Percentiles rank a stretch among this genome's conserved stretches.
These are phyloP conservation scores for Coemansia aciculifera DNA, from an alignment of 192 early-diverging fungal genomes.

Conservation along the genomic window DNA sequence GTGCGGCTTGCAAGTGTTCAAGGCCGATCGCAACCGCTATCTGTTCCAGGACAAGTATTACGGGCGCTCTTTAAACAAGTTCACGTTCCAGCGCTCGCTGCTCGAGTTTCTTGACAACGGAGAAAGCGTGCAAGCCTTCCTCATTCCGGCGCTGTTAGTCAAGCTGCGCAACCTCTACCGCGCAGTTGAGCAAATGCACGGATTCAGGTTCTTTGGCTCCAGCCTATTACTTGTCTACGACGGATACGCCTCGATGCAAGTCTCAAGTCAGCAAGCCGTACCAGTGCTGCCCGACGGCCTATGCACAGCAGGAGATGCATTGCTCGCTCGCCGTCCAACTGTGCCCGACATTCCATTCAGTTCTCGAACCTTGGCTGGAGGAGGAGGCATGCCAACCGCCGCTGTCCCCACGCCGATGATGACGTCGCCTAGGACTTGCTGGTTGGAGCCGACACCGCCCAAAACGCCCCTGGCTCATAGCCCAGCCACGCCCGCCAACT, in stretches of 20 bases:
- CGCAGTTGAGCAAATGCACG: constrained; percentile 74
- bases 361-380: constrained; percentile 4
- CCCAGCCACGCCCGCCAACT: constrained; percentile 14
- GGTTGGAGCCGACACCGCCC: constrained; percentile 18
- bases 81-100: constrained; percentile 76
- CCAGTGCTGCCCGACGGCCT: constrained; percentile 15
- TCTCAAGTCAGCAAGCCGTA: constrained; percentile 4
- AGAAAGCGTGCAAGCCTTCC: constrained; percentile 63
- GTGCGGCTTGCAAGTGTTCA: constrained; percentile 98
- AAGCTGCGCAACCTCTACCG: constrained; percentile 74
- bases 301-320: neutral
- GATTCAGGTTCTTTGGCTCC: constrained; percentile 90
- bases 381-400: neutral
- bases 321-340: constrained; percentile 18
- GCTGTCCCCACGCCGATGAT: constrained; percentile 1
- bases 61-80: constrained; percentile 79
- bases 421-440: neutral
- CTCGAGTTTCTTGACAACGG: constrained; percentile 88
- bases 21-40: constrained; percentile 68
- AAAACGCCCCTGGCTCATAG: constrained; percentile 15
- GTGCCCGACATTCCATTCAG: constrained; percentile 8
- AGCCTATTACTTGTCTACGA: constrained; percentile 93
- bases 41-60: constrained; percentile 95
- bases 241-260: constrained; percentile 55
- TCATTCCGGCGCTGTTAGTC: constrained; percentile 79